phyloP scores from a whole-genome alignment of 2,329 filamentous ascomycete species.

The Stachybotrys chlorohalonatus region DNA sequence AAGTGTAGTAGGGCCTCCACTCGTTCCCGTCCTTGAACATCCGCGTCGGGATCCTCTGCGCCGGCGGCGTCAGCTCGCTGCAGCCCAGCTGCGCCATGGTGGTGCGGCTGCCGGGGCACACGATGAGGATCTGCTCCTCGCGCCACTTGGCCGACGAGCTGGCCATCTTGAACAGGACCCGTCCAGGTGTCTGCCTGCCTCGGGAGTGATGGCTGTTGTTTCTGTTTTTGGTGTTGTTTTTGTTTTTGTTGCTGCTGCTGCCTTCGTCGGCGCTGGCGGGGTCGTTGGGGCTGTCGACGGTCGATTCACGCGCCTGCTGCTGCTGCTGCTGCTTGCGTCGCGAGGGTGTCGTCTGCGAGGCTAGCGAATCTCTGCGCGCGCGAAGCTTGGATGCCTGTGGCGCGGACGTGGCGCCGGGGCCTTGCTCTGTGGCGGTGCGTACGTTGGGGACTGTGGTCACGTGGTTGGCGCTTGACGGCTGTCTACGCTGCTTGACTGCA shows the following conservation, averaged over 20 bases:
- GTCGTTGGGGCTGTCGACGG: neutral
- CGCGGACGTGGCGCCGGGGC: conserved; percentile 6
- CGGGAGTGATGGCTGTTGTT: neutral
- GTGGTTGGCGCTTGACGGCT: neutral
- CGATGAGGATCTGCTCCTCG: conserved; percentile 58
- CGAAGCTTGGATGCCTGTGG: conserved; percentile 6
- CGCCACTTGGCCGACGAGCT: conserved; percentile 50
- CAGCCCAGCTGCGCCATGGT: conserved; percentile 88
- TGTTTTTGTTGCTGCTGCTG: neutral
- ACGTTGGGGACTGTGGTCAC: neutral
- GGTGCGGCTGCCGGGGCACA: conserved; percentile 77
- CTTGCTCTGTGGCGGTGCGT: conserved; percentile 1
- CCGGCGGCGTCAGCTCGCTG: conserved; percentile 84
- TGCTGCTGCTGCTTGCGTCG: conserved; percentile 7
- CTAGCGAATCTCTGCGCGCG: conserved; percentile 13
- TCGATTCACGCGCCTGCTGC: conserved; percentile 2
- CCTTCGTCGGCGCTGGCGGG: conserved; percentile 1
- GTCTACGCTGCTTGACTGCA: neutral
- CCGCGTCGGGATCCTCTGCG: conserved; percentile 77
- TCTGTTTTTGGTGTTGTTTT: conserved; percentile 1
- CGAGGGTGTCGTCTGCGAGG: conserved; percentile 10
- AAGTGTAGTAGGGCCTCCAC: conserved; percentile 67
- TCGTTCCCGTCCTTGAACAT: conserved; percentile 89
- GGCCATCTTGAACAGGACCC: conserved; percentile 34
- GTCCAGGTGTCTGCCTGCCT: neutral